Base-by-base conservation (phyloP, 176 grass and related monocot species). In the Carex scoparia region DNA sequence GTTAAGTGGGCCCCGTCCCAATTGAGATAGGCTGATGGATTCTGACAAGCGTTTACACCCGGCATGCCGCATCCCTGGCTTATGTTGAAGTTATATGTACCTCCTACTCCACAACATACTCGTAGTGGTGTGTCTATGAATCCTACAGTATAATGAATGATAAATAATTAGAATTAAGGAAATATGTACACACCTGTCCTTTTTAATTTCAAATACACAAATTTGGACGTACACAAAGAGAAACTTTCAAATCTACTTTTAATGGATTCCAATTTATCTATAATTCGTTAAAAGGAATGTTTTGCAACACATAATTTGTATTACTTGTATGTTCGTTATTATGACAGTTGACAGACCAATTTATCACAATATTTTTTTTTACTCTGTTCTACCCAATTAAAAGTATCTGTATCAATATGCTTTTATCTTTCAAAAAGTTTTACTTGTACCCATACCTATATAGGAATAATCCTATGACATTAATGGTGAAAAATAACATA, bases 1-100 rank as follows among this genome's bases (percentile, higher is more conserved):
- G 78, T 80, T 18, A 80, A 80, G 33, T 80, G 78, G 14, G 30
- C 28, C 3, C 78, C 78, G 23, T 80, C 78, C 78, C 78, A 80
- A 62, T 60, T 40, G 1, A 80, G 11, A 80, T 80, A 60, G 14
- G 13, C 14, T 61, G 31, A 31, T 59, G 78, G 55, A 80, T 80
- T 80, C 35, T 80, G 28, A 8, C 78, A 80, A 38, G 78, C 27
- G 4, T 61, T 38, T 42, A 38, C 54, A 37, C 57, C 78, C 3
- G 48, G 28, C 78, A 81, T 63, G 15, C 28, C 78, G 5, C 78
- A 81, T 35, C 16, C 54, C 16, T 61, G 6, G 1, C 23, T 62
- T 81, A 42, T n/a, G 40, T 81, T 81, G 78, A 9, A 63, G 56
- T 81, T 81, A 18, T 81, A 81, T 1, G 1, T 1, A 23, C 57